Evolutionary conservation across 2,329 filamentous ascomycete genomes (phyloP), one percentile per base, ranked within the genome.

Genomic region (Aspergillus brunneoviolaceus): DNA sequence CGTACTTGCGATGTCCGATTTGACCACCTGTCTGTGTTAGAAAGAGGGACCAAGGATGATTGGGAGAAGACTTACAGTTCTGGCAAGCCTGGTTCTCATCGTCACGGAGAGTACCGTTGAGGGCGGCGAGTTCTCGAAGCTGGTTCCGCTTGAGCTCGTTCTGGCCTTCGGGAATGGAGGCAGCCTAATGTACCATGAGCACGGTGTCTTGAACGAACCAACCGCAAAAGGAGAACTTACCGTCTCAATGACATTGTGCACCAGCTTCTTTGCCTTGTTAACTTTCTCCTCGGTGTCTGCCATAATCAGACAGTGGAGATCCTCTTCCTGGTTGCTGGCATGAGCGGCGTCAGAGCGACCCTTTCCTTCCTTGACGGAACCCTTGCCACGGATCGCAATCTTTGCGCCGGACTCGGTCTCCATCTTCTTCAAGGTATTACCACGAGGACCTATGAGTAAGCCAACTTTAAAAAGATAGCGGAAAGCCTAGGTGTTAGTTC

Each of bases 341-440:
- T 99, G 95, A 81, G 95, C 95, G 72, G 95, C 95, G 79, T 99
- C 95, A 82, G 95, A 98, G 69, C 95, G 92, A 69, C 95, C 95
- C 79, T 99, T 99, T 83, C 95, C 95, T 86, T 99, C 95, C 81
- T 99, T 99, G 77, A 99, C 95, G 72, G 95, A 99, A 76, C 95
- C 95, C 81, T 99, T 99, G 83, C 95, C 95, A 80, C 95, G 94
- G 76, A 99, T 99, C 69, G 95, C 95, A 82, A 99, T 99, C 80
- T 99, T 99, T 77, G 95, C 95, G 65, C 89, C 89, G 59, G 95
- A 99, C 81, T 99, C 93, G 74, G 89, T 87, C 79, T 99, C 95
- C 95, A 99, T 99, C 80, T 97, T 99, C 84, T 99, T 99, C 76
- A 99, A 82, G 69, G 95, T 99, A 79, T 99, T 99, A 81, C 95